Evolutionary conservation across 306 rosid genomes (phyloP), one percentile per base, ranked within the genome.

Genomic region (Potentilla sterilis): DNA sequence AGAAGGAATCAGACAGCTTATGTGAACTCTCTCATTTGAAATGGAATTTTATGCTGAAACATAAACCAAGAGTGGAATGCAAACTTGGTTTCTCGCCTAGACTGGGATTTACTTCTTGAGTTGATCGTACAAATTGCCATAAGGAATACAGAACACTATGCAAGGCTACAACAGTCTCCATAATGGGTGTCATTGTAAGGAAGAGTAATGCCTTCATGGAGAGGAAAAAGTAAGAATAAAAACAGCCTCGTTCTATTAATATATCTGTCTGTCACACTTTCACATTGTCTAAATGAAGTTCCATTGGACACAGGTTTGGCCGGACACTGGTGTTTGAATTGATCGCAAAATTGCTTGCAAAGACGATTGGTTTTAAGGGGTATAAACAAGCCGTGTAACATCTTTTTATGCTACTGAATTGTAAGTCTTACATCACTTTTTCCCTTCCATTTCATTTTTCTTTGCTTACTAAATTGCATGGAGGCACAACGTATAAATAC

Each of bases 211-310:
- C 93, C 71, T 86, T 81, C 81, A 48, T 34, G 69, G 92, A 90
- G 79, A 94, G 96, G 85, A 93, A 86, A 76, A 83, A 46, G 97
- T 94, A 88, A 86, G 97, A 83, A 44, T 73, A 32, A 18, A 67
- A 32, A 43, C 16, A 28, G 37, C 68, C 18, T 62, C 71, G 80
- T 86, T 69, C 70, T 74, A 12, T 81, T 74, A 35, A 73, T 67
- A 34, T 80, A 65, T 69, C 62, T 76, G 11, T 48, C 6, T 57
- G 58, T 77, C 32, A 72, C 28, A 40, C 14, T 28, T 55, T 78
- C 65, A 78, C 16, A 28, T 64, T 18, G 64, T 9, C 72, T 63
- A 21, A 75, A 51, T 77, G 73, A 77, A 68, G 72, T 55, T 37
- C 63, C 72, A 11, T 64, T 51, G 63, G 62, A 54, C 67, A 54